A percentile compares a stretch with the other conserved stretches of the same genome.
Evolutionary conservation across 495 filamentous ascomycete genomes (phyloP).

Genomic region (Penicillium desertorum): DNA sequence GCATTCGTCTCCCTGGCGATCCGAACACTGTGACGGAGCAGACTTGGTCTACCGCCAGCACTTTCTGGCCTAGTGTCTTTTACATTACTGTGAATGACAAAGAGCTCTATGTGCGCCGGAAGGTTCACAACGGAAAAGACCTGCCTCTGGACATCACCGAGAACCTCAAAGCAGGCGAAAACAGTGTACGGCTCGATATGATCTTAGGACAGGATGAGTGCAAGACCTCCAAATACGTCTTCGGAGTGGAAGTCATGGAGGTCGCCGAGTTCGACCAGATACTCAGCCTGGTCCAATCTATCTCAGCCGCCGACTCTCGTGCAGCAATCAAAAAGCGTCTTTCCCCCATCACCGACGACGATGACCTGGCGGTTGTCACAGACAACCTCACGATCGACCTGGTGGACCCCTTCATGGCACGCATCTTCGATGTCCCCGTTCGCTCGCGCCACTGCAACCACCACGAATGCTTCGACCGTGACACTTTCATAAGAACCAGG

Average conservation of each 20-base stretch:
- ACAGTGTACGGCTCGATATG: constrained; percentile 57
- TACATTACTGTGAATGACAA: constrained; percentile 66
- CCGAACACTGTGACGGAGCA: constrained; percentile 24
- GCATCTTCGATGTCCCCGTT: constrained; percentile 68
- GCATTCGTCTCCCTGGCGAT: constrained; percentile 25
- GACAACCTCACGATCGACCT: constrained; percentile 68
- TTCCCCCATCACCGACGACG: constrained; percentile 48
- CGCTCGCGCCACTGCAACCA: constrained; percentile 64
- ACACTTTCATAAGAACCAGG: constrained; percentile 72
- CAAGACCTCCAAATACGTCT: constrained; percentile 41
- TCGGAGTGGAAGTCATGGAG: constrained; percentile 64
- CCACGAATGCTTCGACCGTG: constrained; percentile 84
- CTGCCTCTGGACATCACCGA: constrained; percentile 70
- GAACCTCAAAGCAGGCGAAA: constrained; percentile 50
- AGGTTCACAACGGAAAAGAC: constrained; percentile 70
- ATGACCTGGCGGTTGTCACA: constrained; percentile 65
- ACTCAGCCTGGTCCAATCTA: constrained; percentile 37
- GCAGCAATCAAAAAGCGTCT: constrained; percentile 40
- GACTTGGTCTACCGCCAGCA: constrained; percentile 62
- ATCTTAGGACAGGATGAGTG: constrained; percentile 41
- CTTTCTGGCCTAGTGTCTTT: constrained; percentile 69
- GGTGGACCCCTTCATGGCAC: constrained; percentile 70
- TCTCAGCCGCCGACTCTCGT: constrained; percentile 32
- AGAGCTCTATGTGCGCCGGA: constrained; percentile 59
- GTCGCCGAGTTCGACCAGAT: constrained; percentile 52